Evolutionary conservation across 2,329 filamentous ascomycete genomes (phyloP).

Genomic region (Epichloe amarillans): DNA sequence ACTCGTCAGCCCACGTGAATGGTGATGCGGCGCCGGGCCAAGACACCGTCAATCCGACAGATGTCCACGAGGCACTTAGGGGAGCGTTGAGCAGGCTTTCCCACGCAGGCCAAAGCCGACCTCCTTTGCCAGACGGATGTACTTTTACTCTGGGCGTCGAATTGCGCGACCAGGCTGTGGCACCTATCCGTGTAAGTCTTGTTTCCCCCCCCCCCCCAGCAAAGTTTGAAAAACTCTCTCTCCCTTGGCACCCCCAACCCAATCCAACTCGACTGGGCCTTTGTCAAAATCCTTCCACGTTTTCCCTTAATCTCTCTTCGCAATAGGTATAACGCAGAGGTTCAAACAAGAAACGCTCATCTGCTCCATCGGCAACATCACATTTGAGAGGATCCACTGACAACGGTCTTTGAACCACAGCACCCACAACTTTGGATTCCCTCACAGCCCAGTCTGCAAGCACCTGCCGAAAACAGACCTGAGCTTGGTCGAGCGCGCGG

Average conservation of each 20-base stretch:
- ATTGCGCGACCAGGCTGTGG: constrained; percentile 44
- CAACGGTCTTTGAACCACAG: constrained; percentile 15
- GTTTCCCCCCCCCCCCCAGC: not conserved
- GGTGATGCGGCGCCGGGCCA: constrained; percentile 15
- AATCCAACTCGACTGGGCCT: too few species aligned
- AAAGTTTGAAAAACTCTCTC: constrained; percentile 5
- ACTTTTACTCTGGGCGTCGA: constrained; percentile 69
- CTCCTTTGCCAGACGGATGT: constrained; percentile 46
- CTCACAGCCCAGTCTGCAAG: constrained; percentile 34
- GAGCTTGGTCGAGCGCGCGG: constrained; percentile 18
- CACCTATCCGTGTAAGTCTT: constrained; percentile 41
- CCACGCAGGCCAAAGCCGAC: constrained; percentile 43
- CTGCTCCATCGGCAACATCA: too few species aligned
- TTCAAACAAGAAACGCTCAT: too few species aligned
- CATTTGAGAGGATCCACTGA: constrained; percentile 1
- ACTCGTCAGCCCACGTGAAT: constrained; percentile 8
- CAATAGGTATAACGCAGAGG: not conserved
- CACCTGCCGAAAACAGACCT: constrained; percentile 17
- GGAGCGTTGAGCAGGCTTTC: constrained; percentile 51
- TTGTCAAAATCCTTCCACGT: too few species aligned
- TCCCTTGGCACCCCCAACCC: constrained; percentile 33
- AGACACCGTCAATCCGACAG: constrained; percentile 32
- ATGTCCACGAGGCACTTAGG: constrained; percentile 61
- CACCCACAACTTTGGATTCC: constrained; percentile 51
- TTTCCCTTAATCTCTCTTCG: too few species aligned